Base-by-base conservation (phyloP, 2,329 filamentous ascomycete genomes). In the Chaetomiaceae sp. region DNA sequence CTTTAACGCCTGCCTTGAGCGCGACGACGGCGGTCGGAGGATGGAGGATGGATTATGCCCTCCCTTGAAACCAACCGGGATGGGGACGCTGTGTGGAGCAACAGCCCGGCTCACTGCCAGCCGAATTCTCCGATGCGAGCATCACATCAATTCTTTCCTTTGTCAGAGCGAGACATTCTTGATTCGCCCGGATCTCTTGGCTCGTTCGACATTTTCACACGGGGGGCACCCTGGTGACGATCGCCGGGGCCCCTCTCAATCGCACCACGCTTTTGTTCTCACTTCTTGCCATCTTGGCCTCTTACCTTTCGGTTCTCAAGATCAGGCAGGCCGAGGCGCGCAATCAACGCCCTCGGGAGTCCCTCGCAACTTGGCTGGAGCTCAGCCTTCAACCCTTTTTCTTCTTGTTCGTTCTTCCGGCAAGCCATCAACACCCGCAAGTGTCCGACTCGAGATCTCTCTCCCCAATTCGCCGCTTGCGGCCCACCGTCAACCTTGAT, bases 1-100 rank as follows among this genome's bases (percentile, higher is more conserved):
- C 65, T 82, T 63, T 82, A 78, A 71, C 51, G 3, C 6, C 6
- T 6, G 3, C 25, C n/a, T n/a, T n/a, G n/a, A n/a, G 25, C 48
- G 47, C 21, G 9, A 13, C 23, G 10, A 33, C 1, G 19, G 30
- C 25, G 27, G n/a, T n/a, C n/a, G n/a, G n/a, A n/a, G n/a, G n/a
- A 38, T 41, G 10, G 33, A 10, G 37, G 9, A 35, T 14, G 6
- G 3, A 23, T n/a, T 14, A 34, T 4, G 14, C 3, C 4, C 9
- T 23, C 20, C 20, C 10, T n/a, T n/a, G n/a, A 12, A 41, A 14
- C 23, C 19, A 8, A 8, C 21, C 13, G 13, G 31, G 30, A 55
- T 41, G 45, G 40, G 30, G 31, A 37, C 21, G 39, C 21, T 38
- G 33, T 38, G 33, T 42, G 44, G 16, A 19, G 17, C 17, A 23